These are phyloP conservation scores for Dictyostelium brefeldianum DNA, from an alignment of 78 protist species.

Conservation along the genomic window DNA sequence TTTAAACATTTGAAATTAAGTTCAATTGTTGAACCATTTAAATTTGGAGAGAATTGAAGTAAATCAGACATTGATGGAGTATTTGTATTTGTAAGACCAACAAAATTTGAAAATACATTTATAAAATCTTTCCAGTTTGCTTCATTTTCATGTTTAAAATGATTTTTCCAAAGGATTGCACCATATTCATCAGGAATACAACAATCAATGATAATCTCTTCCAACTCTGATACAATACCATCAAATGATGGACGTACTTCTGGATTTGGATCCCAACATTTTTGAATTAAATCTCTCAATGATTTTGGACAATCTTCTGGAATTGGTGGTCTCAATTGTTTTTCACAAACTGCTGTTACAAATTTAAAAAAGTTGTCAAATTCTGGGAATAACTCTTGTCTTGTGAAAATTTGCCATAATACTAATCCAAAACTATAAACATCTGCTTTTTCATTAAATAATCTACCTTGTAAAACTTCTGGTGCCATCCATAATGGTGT, in stretches of 20 bases:
- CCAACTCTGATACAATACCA: conserved; percentile 69
- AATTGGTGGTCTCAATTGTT: conserved; percentile 77
- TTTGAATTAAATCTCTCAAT: conserved; percentile 29
- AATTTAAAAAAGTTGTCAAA: conserved; percentile 75
- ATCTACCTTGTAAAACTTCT: conserved; percentile 80
- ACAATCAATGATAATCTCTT: conserved; percentile 74
- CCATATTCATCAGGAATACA: conserved; percentile 77
- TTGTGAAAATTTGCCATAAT: conserved; percentile 85
- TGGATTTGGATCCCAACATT: conserved; percentile 80
- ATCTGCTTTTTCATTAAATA: conserved; percentile 87
- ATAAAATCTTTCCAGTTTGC: conserved; percentile 82
- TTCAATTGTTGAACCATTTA: conserved; percentile 68
- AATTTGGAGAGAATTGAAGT: conserved; percentile 67
- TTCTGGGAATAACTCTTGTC: conserved; percentile 86
- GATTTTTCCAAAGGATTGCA: conserved; percentile 80
- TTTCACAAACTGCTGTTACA: conserved; percentile 78
- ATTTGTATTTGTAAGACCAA: conserved; percentile 56
- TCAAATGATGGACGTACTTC: conserved; percentile 68
- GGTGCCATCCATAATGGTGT: conserved; percentile 91
- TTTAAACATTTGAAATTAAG: conserved; percentile 80
- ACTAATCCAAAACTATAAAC: conserved; percentile 87
- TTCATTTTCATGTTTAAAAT: conserved; percentile 63
- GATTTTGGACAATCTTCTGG: conserved; percentile 78
- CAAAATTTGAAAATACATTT: conserved; percentile 72
- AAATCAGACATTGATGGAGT: conserved; percentile 78